Evolutionary conservation across 2,329 filamentous ascomycete species (phyloP).

Genomic region (Drechslerella dactyloides): DNA sequence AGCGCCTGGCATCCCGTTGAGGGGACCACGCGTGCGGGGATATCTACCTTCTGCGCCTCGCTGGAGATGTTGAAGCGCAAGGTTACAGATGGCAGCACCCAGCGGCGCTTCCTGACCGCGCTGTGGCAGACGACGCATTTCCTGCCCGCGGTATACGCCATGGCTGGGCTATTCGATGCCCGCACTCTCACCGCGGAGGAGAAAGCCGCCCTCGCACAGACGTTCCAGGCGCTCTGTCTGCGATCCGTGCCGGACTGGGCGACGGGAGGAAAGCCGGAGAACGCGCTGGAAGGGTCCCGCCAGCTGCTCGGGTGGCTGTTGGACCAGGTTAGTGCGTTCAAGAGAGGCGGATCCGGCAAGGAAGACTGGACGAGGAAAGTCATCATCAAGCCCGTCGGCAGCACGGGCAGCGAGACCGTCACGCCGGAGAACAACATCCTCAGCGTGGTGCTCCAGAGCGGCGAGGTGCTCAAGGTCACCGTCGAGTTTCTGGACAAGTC

Average conservation of each 20-base stretch:
- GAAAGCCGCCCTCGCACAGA: constrained; percentile 43
- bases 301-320: constrained; percentile 47
- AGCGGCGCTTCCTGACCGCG: constrained; percentile 40
- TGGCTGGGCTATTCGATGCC: constrained; percentile 42
- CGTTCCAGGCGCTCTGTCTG: constrained; percentile 42
- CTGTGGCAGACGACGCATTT: constrained; percentile 50
- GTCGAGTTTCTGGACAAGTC: constrained; percentile 41
- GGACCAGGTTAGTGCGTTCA: constrained; percentile 38
- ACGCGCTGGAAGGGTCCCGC: constrained; percentile 41
- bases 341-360: constrained; percentile 44
- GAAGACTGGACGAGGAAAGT: constrained; percentile 45
- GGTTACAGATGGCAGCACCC: constrained; percentile 36
- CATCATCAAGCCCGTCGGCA: constrained; percentile 36
- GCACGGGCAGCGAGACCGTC: constrained; percentile 17
- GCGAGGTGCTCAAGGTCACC: constrained; percentile 40
- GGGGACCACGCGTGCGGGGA: constrained; percentile 23
- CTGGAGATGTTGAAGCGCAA: constrained; percentile 49
- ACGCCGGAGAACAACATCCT: constrained; percentile 41
- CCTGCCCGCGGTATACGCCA: constrained; percentile 37
- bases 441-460: constrained; percentile 25
- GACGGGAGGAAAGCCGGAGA: constrained; percentile 30
- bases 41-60: constrained; percentile 42
- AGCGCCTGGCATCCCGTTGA: constrained; percentile 46
- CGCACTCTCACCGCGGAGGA: constrained; percentile 32
- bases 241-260: constrained; percentile 44